A percentile compares a stretch with the other conserved stretches of the same genome.
Evolutionary conservation across 2,329 filamentous ascomycete genomes (phyloP).

Genomic region (Clarireedia sp.): DNA sequence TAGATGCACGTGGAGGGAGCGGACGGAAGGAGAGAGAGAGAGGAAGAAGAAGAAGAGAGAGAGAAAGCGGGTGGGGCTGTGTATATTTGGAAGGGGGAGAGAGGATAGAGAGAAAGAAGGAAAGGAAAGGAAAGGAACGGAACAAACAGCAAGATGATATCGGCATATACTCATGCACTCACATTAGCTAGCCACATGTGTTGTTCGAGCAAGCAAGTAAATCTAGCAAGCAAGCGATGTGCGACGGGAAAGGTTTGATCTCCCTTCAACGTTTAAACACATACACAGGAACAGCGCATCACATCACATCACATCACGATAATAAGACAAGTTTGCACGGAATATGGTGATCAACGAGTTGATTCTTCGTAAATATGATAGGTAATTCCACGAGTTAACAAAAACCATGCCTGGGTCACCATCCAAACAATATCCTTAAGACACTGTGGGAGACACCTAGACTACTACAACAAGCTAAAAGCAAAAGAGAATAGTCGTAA

Average conservation of each 20-base stretch:
- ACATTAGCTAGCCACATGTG: too few species aligned
- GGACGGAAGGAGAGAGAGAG: too few species aligned
- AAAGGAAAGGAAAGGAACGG: too few species aligned
- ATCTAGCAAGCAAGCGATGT: too few species aligned
- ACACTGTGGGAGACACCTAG: not conserved
- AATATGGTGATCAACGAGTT: not conserved
- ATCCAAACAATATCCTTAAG: not conserved
- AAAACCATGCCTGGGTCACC: not conserved
- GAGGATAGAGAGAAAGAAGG: too few species aligned
- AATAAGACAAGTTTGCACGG: not conserved
- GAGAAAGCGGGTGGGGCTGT: too few species aligned
- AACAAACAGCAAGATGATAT: too few species aligned
- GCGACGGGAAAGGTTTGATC: not conserved
- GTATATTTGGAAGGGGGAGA: too few species aligned
- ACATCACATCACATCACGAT: not conserved
- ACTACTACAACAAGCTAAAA: not conserved
- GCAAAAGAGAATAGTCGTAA: conserved; percentile 6
- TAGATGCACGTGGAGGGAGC: too few species aligned
- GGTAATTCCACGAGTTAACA: not conserved
- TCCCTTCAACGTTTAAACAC: not conserved
- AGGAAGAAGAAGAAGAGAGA: too few species aligned
- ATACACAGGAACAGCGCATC: not conserved
- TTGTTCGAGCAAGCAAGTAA: too few species aligned
- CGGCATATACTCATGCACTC: too few species aligned
- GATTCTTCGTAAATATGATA: conserved; percentile 1